Base-by-base conservation (phyloP, 208 protist genomes). In the Crithidia sp. region DNA sequence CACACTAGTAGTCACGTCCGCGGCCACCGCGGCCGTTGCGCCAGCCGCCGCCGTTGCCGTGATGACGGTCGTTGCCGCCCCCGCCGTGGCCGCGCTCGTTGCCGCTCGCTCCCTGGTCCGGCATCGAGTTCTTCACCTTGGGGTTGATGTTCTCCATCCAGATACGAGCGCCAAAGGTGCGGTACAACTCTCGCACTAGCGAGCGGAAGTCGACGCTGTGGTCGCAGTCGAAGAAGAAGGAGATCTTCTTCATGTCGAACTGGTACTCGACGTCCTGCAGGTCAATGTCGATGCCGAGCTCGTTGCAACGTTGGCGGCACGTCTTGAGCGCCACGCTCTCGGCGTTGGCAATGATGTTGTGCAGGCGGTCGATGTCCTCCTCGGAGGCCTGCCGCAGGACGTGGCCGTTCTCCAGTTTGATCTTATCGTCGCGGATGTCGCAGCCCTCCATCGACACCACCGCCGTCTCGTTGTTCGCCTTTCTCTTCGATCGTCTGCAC, bases 221-320 rank as follows among this genome's bases (percentile, higher is more conserved):
- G 69, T 93, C 92, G 79, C 86, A 89, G 71, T 96, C 83, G 64
- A 96, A 98, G 82, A 92, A 98, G 69, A 98, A 98, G 71, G 87
- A 94, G 57, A 98, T 88, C 78, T 98, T 98, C 74, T 97, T 96
- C 85, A 90, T 91, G 70, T 98, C 94, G 67, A 97, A 97, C 90
- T 98, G 94, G 71, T 96, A 97, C 71, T 98, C 92, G 39, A 86
- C 86, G 72, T 96, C 92, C 41, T 90, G 66, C 19, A 97, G 68
- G 58, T 90, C 83, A 50, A 96, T 95, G 37, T 87, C 85, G 19
- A 98, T 91, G 28, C 87, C 86, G 39, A 93, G 85, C 59, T 98
- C 90, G 56, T 82, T 53, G 73, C 86, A 91, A 44, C 88, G 86
- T 81, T 95, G 83, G 13, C 82, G 83, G 84, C 94, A 97, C 37